phyloP scores from a whole-genome alignment of 176 grass and related monocot species.

The Triticum timopheevii region DNA sequence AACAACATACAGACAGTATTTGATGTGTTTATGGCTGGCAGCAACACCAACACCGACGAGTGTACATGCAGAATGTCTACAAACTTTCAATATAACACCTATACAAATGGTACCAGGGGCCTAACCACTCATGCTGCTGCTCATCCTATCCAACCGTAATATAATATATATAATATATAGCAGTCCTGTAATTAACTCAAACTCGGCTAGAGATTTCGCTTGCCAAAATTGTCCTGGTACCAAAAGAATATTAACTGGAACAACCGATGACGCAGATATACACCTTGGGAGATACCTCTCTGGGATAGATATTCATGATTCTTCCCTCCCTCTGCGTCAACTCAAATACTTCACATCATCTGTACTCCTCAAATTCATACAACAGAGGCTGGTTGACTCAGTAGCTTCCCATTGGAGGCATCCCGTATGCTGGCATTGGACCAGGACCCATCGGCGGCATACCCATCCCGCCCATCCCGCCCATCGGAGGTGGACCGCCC shows the following conservation, averaged over 20 bases:
- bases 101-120: conserved; percentile 53
- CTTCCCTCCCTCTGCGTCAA: background rate
- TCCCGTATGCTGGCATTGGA: conserved; percentile 72
- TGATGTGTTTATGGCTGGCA: conserved; percentile 16
- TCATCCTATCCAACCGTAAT: conserved; percentile 31
- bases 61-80: conserved; percentile 43
- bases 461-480: conserved; percentile 47
- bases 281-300: background rate
- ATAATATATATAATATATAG: background rate
- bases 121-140: conserved; percentile 26
- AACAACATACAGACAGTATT: conserved; percentile 13
- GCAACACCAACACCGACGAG: conserved; percentile 1
- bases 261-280: conserved; percentile 24
- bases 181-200: conserved; percentile 17
- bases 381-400: conserved; percentile 31
- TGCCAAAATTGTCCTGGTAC: conserved; percentile 45
- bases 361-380: background rate
- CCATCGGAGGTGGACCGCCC: conserved; percentile 66
- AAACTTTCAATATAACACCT: conserved; percentile 38
- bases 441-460: conserved; percentile 78
- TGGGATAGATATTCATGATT: conserved; percentile 34
- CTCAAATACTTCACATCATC: conserved; percentile 7
- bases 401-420: conserved; percentile 93
- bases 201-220: conserved; percentile 35
- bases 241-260: conserved; percentile 46